phyloP scores from a whole-genome alignment of 352 stramenopile genomes.

The Pythium oligandrum region DNA sequence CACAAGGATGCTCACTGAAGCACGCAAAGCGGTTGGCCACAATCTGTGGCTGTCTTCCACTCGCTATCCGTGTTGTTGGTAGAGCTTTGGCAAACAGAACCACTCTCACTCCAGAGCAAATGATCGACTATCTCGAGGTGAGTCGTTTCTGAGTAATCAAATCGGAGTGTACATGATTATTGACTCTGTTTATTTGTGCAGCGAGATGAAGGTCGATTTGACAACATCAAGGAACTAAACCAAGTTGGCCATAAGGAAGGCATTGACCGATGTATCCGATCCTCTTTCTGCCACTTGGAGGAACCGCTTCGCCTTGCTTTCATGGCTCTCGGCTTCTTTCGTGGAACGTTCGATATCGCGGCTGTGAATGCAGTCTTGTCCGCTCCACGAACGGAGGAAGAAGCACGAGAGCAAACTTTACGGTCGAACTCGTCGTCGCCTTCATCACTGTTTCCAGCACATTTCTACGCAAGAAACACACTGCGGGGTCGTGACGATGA shows the following conservation, averaged over 20 bases:
- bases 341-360: slow-evolving; percentile 67
- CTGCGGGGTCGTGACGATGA: slow-evolving; percentile 35
- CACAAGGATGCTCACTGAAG: slow-evolving; percentile 51
- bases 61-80: slow-evolving; percentile 77
- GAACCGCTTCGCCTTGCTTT: slow-evolving; percentile 68
- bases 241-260: slow-evolving; percentile 76
- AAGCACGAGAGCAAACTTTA: slow-evolving; percentile 3
- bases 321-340: slow-evolving; percentile 81
- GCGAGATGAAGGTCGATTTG: slow-evolving; percentile 60
- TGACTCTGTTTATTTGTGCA: slow-evolving; percentile 16
- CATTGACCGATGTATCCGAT: slow-evolving; percentile 75
- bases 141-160: not conserved
- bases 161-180: not conserved
- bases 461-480: slow-evolving; percentile 37
- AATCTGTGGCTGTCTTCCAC: slow-evolving; percentile 75
- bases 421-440: slow-evolving; percentile 21
- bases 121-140: slow-evolving; percentile 78
- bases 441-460: slow-evolving; percentile 23
- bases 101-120: slow-evolving; percentile 67
- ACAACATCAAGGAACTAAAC: slow-evolving; percentile 71
- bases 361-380: slow-evolving; percentile 66
- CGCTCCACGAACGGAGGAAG: slow-evolving; percentile 25
- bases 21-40: slow-evolving; percentile 56
- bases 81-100: slow-evolving; percentile 71
- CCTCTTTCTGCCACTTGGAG: slow-evolving; percentile 75